Percentiles rank a stretch among this genome's conserved stretches.
phyloP scores from a whole-genome alignment of 345 rosid species.

The Brassica incana region DNA sequence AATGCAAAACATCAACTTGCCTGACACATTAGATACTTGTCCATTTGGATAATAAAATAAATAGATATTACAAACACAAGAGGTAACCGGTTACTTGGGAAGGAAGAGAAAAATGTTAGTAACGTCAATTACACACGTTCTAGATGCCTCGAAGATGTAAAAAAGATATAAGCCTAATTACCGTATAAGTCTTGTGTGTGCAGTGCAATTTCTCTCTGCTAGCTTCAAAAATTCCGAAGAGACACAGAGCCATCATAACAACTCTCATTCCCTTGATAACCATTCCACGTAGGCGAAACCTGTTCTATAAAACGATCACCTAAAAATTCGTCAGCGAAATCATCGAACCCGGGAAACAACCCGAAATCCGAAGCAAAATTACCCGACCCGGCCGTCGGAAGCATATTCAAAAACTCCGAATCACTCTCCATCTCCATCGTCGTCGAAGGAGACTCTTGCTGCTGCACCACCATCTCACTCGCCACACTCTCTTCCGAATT shows the following conservation, averaged over 20 bases:
- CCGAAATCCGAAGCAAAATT: slow-evolving; percentile 50
- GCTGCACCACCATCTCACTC: not conserved
- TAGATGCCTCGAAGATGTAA: no score
- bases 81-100: no score
- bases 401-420: slow-evolving; percentile 39
- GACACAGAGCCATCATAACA: slow-evolving; percentile 41
- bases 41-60: no score
- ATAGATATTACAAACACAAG: no score
- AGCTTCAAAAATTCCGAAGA: slow-evolving; percentile 65
- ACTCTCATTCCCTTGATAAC: slow-evolving; percentile 43
- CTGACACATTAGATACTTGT: no score
- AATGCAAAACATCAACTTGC: no score
- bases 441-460: slow-evolving; percentile 35
- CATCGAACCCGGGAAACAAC: slow-evolving; percentile 59
- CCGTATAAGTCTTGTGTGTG: no score
- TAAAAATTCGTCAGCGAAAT: slow-evolving; percentile 39
- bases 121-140: no score
- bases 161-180: no score
- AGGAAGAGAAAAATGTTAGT: no score
- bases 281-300: slow-evolving; percentile 10
- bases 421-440: slow-evolving; percentile 30
- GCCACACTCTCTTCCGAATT: slow-evolving; percentile 11
- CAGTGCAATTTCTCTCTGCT: not conserved
- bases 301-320: slow-evolving; percentile 35
- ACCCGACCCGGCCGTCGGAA: slow-evolving; percentile 33